phyloP scores from a whole-genome alignment of 2,329 filamentous ascomycete species.

The Penicillium sp. region DNA sequence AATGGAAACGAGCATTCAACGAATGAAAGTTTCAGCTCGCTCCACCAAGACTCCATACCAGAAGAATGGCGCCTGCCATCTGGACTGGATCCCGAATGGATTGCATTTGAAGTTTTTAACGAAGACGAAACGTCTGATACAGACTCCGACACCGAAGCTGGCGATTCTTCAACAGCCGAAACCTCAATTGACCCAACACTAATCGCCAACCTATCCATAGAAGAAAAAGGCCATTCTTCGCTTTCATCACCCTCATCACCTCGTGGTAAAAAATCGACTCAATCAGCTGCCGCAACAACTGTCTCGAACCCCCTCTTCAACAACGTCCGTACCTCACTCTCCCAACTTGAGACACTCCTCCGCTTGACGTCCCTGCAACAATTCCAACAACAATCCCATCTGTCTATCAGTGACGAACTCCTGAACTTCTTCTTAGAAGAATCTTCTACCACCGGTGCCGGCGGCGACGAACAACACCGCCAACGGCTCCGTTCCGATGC shows the following conservation, averaged over 20 bases:
- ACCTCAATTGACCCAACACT: constrained; percentile 45
- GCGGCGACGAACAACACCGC: constrained; percentile 62
- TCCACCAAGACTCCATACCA: constrained; percentile 34
- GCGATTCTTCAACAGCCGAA: constrained; percentile 16
- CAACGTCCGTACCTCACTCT: constrained; percentile 67
- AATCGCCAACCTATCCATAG: constrained; percentile 52
- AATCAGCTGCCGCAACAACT: constrained; percentile 26
- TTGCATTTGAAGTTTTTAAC: constrained; percentile 82
- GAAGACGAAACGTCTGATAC: constrained; percentile 62
- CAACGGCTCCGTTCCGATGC: constrained; percentile 63
- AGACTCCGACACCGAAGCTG: constrained; percentile 46
- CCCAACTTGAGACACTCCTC: constrained; percentile 84
- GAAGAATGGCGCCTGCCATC: constrained; percentile 65
- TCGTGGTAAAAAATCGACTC: constrained; percentile 17
- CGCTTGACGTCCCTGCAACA: constrained; percentile 85
- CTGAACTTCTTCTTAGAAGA: constrained; percentile 83
- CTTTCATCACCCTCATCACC: constrained; percentile 40
- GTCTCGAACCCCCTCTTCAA: constrained; percentile 52
- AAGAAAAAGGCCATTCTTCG: constrained; percentile 28
- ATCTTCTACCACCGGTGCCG: constrained; percentile 65
- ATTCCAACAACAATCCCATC: constrained; percentile 84
- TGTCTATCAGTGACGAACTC: constrained; percentile 87
- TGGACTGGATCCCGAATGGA: constrained; percentile 85
- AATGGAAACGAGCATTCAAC: constrained; percentile 16
- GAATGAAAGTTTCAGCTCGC: constrained; percentile 18